A percentile compares a stretch with the other conserved stretches of the same genome.
Conservation (phyloP, 495 filamentous ascomycete species). For the Tuber aestivum region DNA sequence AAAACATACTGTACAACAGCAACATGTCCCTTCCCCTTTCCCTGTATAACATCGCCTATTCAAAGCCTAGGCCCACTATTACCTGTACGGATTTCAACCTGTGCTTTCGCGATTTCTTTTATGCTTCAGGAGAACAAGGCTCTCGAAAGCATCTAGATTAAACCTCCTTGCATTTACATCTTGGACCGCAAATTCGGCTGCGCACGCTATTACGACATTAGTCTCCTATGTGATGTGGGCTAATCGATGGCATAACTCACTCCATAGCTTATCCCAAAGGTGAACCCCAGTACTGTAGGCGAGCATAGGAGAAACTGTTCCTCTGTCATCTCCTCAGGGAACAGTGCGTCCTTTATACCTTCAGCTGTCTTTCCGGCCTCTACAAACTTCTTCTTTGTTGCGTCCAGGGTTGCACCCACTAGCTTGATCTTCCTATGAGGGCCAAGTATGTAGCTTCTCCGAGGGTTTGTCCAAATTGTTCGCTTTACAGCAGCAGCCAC, state of each 20-base stretch:
- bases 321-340: conserved; percentile 40
- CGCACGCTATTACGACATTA: not conserved
- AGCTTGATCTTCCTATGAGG: conserved; percentile 32
- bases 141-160: conserved; percentile 62
- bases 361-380: conserved; percentile 14
- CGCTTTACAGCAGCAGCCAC: conserved; percentile 16
- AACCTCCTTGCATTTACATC: conserved; percentile 64
- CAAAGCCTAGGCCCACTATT: conserved; percentile 20
- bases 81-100: conserved; percentile 57
- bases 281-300: conserved; percentile 47
- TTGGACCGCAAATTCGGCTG: conserved; percentile 61
- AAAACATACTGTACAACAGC: conserved; percentile 45
- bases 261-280: conserved; percentile 48
- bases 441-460: conserved; percentile 32
- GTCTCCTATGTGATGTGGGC: conserved; percentile 31
- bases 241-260: conserved; percentile 42
- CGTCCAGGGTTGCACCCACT: conserved; percentile 11
- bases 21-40: conserved; percentile 64
- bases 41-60: conserved; percentile 43
- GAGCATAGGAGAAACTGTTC: conserved; percentile 47
- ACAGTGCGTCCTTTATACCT: conserved; percentile 26
- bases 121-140: conserved; percentile 61
- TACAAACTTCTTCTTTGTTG: conserved; percentile 20
- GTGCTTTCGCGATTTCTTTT: conserved; percentile 64
- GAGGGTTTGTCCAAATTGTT: conserved; percentile 24